Evolutionary conservation across 257 asterid genomes (phyloP).

Genomic region (Osmanthus fragrans): DNA sequence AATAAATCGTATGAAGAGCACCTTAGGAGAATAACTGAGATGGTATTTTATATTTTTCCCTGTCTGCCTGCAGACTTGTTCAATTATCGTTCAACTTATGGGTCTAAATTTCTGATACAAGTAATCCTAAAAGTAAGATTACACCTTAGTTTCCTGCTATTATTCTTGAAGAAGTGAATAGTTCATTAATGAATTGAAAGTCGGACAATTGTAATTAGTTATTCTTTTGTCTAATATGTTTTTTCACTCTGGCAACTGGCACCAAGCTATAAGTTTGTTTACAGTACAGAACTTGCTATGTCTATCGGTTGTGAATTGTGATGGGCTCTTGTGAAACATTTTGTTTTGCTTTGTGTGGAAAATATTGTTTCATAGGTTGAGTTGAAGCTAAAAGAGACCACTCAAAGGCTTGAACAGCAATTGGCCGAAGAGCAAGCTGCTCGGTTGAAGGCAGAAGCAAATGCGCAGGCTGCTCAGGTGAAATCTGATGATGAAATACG

Average conservation of each 20-base stretch:
- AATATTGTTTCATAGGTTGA: conserved; percentile 37
- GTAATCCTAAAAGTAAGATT: background rate
- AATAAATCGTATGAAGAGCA: conserved; percentile 47
- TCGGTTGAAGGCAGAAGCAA: conserved; percentile 42
- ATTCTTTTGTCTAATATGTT: background rate
- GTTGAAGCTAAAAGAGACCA: conserved; percentile 35
- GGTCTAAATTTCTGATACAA: background rate
- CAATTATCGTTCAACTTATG: background rate
- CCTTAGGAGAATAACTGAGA: conserved; percentile 46
- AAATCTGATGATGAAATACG: conserved; percentile 45
- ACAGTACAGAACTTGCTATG: background rate
- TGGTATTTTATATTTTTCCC: conserved; percentile 39
- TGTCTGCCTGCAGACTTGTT: background rate
- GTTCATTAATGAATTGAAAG: background rate
- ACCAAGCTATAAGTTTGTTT: background rate
- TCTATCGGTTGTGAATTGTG: background rate
- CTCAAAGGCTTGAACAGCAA: conserved; percentile 40
- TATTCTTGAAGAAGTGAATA: background rate
- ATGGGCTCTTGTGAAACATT: background rate
- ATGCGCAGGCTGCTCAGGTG: conserved; percentile 41
- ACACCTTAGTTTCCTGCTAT: background rate
- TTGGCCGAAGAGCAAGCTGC: conserved; percentile 48
- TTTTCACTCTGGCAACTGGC: background rate
- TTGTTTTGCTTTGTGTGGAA: background rate
- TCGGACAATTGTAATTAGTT: background rate